These are phyloP conservation scores for Marchantia paleacea DNA, from an alignment of 225 moss, liverwort and hornwort species.

Conservation along the genomic window DNA sequence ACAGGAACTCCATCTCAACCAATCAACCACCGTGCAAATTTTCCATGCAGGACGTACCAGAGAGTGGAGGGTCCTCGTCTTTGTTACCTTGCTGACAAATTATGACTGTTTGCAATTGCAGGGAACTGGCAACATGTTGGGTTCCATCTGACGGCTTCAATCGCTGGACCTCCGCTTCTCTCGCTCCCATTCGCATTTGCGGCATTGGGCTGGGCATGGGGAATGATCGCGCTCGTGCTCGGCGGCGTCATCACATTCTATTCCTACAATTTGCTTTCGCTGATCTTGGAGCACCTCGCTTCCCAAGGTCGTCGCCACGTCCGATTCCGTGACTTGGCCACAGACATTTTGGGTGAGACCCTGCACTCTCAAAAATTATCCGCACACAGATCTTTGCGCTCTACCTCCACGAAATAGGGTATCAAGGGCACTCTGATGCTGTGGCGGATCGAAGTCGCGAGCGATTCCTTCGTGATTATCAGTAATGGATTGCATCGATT, in stretches of 20 bases:
- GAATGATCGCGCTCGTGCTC: not conserved
- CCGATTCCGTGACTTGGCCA: slow-evolving; percentile 21
- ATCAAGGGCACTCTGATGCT: not conserved
- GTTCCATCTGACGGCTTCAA: slow-evolving; percentile 12
- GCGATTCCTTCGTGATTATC: too few relatives aligned
- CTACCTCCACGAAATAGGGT: too few relatives aligned
- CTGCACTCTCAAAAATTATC: too few relatives aligned
- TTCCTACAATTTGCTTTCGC: slow-evolving; percentile 19
- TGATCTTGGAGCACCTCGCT: slow-evolving; percentile 18
- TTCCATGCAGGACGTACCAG: not conserved
- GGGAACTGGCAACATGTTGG: slow-evolving; percentile 20
- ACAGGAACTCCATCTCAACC: too few relatives aligned
- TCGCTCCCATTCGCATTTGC: slow-evolving; percentile 15
- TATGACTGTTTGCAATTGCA: not conserved
- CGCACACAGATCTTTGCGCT: too few relatives aligned
- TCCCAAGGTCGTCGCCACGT: slow-evolving; percentile 17
- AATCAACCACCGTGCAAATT: too few relatives aligned
- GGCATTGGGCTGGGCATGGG: slow-evolving; percentile 10
- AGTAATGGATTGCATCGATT: too few relatives aligned
- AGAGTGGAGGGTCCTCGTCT: not conserved
- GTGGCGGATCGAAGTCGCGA: too few relatives aligned
- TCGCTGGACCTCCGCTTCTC: slow-evolving; percentile 11
- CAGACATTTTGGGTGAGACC: slow-evolving; percentile 7
- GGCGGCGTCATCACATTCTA: slow-evolving; percentile 19
- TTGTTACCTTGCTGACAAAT: not conserved